phyloP scores from a whole-genome alignment of 1,284 basidiomycete genomes.

The Moesziomyces globuligerus region DNA sequence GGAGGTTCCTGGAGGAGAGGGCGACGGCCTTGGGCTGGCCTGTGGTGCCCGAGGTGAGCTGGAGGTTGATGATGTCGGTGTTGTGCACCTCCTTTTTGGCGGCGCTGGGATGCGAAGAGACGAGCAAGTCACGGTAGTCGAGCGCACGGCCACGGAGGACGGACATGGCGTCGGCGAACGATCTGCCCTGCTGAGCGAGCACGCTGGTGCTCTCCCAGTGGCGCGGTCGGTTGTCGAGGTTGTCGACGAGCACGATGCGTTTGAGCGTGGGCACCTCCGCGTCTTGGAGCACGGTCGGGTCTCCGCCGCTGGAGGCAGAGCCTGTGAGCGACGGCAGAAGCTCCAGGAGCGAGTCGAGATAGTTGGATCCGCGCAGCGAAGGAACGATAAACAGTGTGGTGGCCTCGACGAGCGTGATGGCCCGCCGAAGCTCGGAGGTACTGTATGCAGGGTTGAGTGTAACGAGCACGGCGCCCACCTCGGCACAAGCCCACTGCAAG shows the following conservation, averaged over 20 bases:
- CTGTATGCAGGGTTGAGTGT: constrained; percentile 85
- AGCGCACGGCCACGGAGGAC: constrained; percentile 27
- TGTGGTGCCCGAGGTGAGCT: constrained; percentile 46
- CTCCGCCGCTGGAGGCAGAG: constrained; percentile 66
- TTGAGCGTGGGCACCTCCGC: constrained; percentile 75
- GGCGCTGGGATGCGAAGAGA: constrained; percentile 71
- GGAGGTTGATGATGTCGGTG: constrained; percentile 81
- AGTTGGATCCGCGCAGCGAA: constrained; percentile 64
- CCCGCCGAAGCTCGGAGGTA: constrained; percentile 74
- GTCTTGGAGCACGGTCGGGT: constrained; percentile 70
- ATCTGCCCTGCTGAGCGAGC: constrained; percentile 38
- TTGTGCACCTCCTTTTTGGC: constrained; percentile 71
- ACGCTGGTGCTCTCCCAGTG: constrained; percentile 55
- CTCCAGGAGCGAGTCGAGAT: constrained; percentile 69
- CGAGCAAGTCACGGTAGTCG: constrained; percentile 55
- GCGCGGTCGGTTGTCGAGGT: constrained; percentile 67
- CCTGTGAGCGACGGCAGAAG: constrained; percentile 75
- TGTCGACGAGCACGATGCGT: constrained; percentile 77
- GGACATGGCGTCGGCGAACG: constrained; percentile 43
- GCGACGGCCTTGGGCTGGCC: constrained; percentile 56
- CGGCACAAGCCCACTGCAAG: constrained; percentile 84
- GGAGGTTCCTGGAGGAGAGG: constrained; percentile 73
- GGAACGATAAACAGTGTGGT: constrained; percentile 80
- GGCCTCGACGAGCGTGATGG: constrained; percentile 77
- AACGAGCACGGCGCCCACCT: constrained; percentile 80